Evolutionary conservation across 2,329 filamentous ascomycete genomes (phyloP).

Genomic region (Claviceps digitariae): DNA sequence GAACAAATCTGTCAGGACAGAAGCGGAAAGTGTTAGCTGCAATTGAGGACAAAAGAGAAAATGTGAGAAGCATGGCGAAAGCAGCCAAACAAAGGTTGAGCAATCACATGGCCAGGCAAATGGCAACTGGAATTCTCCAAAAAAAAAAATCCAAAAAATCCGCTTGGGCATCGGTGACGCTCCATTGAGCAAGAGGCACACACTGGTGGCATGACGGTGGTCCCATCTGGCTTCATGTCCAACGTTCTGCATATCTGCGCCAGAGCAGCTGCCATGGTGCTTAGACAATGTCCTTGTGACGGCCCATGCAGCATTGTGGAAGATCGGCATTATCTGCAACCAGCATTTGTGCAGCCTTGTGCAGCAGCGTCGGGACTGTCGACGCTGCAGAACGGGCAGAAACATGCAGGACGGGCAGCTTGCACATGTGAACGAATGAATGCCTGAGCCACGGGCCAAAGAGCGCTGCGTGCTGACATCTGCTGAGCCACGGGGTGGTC

Average conservation of each 20-base stretch:
- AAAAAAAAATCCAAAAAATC: too few relatives aligned
- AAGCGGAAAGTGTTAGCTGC: slow-evolving; percentile 1
- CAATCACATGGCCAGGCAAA: not conserved
- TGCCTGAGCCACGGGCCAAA: not conserved
- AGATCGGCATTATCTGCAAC: not conserved
- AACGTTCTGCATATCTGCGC: not conserved
- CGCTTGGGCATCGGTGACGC: too few relatives aligned
- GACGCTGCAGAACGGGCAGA: not conserved
- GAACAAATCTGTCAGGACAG: slow-evolving; percentile 7
- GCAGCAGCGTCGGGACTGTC: not conserved
- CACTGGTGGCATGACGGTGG: not conserved
- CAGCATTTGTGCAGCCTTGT: not conserved
- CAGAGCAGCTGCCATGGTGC: not conserved
- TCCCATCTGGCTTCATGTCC: not conserved
- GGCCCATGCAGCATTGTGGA: too few relatives aligned
- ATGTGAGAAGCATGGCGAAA: not conserved
- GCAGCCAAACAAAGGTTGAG: not conserved
- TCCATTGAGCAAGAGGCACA: too few relatives aligned
- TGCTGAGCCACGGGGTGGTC: slow-evolving; percentile 3
- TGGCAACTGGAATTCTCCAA: not conserved
- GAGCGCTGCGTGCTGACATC: not conserved
- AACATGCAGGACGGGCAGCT: too few relatives aligned
- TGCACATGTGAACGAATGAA: not conserved
- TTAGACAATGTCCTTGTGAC: not conserved
- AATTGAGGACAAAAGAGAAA: not conserved